A percentile compares a stretch with the other conserved stretches of the same genome.
Conservation (phyloP, 2,329 filamentous ascomycete species). For the Aspergillus carbonarius region DNA sequence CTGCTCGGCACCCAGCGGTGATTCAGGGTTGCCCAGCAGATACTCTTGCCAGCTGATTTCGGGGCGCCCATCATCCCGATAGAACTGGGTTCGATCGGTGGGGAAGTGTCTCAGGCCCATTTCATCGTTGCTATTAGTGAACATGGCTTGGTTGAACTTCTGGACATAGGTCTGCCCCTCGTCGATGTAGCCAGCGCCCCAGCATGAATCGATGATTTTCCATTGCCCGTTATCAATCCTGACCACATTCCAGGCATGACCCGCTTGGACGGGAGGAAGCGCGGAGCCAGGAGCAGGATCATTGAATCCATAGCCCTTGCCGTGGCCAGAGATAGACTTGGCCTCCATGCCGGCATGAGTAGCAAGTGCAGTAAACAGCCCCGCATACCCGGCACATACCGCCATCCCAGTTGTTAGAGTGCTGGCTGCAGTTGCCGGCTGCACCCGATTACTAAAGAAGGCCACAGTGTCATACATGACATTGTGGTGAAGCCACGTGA, state of each 20-base stretch:
- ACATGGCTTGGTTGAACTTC: conserved; percentile 63
- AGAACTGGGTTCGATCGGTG: conserved; percentile 65
- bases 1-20: conserved; percentile 43
- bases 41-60: conserved; percentile 78
- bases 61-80: conserved; percentile 66
- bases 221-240: conserved; percentile 81
- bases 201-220: conserved; percentile 90
- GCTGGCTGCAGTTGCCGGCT: conserved; percentile 66
- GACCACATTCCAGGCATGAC: conserved; percentile 93
- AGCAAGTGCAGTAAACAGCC: conserved; percentile 76
- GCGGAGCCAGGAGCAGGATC: conserved; percentile 63
- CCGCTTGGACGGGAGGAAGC: conserved; percentile 60
- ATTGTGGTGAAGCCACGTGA: conserved; percentile 95
- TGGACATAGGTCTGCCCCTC: conserved; percentile 62
- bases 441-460: conserved; percentile 72
- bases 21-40: conserved; percentile 60
- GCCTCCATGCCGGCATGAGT: conserved; percentile 76
- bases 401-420: conserved; percentile 76
- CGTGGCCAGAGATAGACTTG: conserved; percentile 72
- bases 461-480: conserved; percentile 77
- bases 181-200: conserved; percentile 77
- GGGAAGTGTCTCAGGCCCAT: conserved; percentile 85
- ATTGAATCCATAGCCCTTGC: conserved; percentile 78
- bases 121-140: conserved; percentile 68
- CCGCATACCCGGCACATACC: conserved; percentile 90